A percentile compares a stretch with the other conserved stretches of the same genome.
These are phyloP conservation scores for Cyamopsis tetragonoloba DNA, from an alignment of 306 rosid genomes.

Conservation along the genomic window DNA sequence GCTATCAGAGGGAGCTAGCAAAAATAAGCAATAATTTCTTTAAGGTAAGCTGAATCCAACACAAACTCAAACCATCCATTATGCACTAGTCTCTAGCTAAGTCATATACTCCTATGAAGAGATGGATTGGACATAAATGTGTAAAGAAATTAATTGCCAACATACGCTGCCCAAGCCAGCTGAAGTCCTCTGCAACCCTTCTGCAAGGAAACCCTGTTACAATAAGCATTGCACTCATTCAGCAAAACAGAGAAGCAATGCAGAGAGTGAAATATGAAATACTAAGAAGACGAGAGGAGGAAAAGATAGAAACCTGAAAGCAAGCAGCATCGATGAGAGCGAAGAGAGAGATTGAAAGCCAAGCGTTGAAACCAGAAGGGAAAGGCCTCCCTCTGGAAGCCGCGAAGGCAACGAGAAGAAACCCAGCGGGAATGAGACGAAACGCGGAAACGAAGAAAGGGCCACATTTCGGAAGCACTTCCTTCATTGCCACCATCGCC, in stretches of 20 bases:
- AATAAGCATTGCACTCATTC: neutral
- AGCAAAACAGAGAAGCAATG: neutral
- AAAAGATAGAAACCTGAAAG: constrained; percentile 49
- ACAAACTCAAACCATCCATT: neutral
- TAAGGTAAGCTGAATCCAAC: no score
- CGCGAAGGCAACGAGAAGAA: constrained; percentile 76
- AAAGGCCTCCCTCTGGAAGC: constrained; percentile 64
- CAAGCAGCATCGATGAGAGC: constrained; percentile 82
- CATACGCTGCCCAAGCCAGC: constrained; percentile 98
- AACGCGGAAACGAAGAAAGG: constrained; percentile 82
- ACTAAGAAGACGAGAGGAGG: no score
- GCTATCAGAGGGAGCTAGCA: no score
- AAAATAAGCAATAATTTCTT: no score
- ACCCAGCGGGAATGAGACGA: constrained; percentile 87
- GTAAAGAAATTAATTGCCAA: constrained; percentile 21
- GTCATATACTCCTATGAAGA: neutral
- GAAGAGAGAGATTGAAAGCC: constrained; percentile 78
- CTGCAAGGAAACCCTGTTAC: constrained; percentile 80
- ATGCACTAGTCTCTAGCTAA: neutral
- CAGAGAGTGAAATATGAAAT: neutral
- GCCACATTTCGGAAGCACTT: constrained; percentile 70
- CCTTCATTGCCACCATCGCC: constrained; percentile 99
- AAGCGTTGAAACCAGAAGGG: constrained; percentile 70
- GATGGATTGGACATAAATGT: neutral
- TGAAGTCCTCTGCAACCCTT: constrained; percentile 79